These are phyloP conservation scores for Yamadazyma mexicana DNA, from an alignment of 1,139 yeast genomes.

Conservation along the genomic window DNA sequence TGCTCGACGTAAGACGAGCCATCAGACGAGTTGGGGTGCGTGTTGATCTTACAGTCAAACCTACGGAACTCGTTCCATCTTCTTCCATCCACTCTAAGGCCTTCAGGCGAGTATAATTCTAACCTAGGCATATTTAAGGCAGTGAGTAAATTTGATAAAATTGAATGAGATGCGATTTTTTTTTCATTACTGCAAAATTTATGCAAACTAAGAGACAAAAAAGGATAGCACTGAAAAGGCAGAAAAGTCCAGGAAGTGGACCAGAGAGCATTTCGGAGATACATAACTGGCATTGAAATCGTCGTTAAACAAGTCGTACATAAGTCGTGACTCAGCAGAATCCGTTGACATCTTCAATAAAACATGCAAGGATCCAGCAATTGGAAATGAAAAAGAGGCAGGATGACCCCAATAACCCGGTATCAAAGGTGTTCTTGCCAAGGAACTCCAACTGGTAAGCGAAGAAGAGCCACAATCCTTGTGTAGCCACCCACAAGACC, in stretches of 20 bases:
- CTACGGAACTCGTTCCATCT: conserved; percentile 90
- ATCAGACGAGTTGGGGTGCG: conserved; percentile 86
- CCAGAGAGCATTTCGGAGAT: no score
- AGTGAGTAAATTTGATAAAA: background rate
- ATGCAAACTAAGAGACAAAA: no score
- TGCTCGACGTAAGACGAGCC: conserved; percentile 93
- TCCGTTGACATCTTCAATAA: conserved; percentile 45
- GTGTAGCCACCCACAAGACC: conserved; percentile 66
- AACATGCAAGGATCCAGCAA: conserved; percentile 59
- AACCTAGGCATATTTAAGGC: conserved; percentile 56
- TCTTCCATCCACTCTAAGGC: conserved; percentile 88
- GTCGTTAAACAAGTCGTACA: background rate
- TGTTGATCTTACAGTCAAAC: conserved; percentile 77
- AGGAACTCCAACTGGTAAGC: conserved; percentile 83
- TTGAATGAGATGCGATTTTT: conserved; percentile 1
- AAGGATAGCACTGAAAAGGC: no score
- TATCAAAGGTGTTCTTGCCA: conserved; percentile 67
- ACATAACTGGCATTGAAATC: no score
- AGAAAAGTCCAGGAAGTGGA: no score
- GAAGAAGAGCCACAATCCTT: conserved; percentile 73
- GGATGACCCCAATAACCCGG: conserved; percentile 60
- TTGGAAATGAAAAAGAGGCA: conserved; percentile 69
- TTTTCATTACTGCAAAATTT: conserved; percentile 4
- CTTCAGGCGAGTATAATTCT: conserved; percentile 93
- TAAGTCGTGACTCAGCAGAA: conserved; percentile 1